Conservation (phyloP, 2,329 filamentous ascomycete genomes). For the Paraphaeosphaeria sporulosa region DNA sequence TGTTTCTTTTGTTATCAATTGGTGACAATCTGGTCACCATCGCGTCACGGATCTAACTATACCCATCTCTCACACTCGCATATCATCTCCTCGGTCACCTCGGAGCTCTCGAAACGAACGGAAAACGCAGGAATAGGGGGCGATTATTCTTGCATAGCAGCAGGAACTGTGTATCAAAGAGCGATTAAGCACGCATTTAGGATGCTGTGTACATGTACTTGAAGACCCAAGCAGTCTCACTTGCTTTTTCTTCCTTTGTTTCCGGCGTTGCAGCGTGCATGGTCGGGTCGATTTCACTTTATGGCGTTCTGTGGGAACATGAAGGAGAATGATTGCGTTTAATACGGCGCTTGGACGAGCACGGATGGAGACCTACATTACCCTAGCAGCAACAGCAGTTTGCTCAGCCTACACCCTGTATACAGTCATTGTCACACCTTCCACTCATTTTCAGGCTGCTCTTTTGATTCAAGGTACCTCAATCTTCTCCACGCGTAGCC, state of each 20-base stretch:
- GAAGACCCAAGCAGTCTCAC: background rate
- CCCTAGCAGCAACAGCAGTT: background rate
- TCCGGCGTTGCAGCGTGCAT: conserved; percentile 17
- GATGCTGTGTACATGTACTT: background rate
- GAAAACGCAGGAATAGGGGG: conserved; percentile 4
- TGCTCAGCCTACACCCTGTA: background rate
- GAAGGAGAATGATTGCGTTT: background rate
- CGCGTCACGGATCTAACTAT: conserved; percentile 20
- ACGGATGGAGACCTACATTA: background rate
- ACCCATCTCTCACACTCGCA: conserved; percentile 24
- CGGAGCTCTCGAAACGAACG: conserved; percentile 1
- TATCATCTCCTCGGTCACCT: conserved; percentile 21
- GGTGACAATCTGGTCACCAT: conserved; percentile 3
- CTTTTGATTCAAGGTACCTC: too few species aligned
- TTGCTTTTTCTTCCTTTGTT: background rate
- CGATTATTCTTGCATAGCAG: background rate
- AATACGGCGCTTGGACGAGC: background rate
- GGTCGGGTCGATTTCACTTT: background rate
- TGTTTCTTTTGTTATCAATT: conserved; percentile 15
- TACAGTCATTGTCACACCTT: background rate
- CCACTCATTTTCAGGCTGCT: background rate
- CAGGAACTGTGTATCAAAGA: conserved; percentile 6
- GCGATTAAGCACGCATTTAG: background rate
- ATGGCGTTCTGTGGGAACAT: background rate
- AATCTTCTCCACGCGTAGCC: too few species aligned